Evolutionary conservation across 768 basidiomycete species (phyloP).

Genomic region (Leccinum longicurvipes): DNA sequence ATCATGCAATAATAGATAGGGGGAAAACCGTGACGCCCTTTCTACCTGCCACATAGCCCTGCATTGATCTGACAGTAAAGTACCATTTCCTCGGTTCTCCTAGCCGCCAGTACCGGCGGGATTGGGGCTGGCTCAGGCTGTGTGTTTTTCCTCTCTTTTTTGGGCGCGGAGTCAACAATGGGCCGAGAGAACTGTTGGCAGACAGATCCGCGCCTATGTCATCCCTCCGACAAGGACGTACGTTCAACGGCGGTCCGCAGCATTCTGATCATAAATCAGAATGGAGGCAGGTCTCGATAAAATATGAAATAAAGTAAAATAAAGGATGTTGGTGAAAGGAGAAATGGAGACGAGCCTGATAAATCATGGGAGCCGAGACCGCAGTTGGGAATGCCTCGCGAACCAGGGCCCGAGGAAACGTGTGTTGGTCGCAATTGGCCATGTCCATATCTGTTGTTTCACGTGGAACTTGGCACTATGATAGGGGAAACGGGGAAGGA

Average conservation of each 20-base stretch:
- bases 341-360: not conserved
- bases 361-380: not conserved
- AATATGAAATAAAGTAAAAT: not conserved
- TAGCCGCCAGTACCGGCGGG: too few relatives aligned
- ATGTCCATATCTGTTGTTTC: not conserved
- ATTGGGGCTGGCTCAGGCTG: too few relatives aligned
- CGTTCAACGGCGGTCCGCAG: not conserved
- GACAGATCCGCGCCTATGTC: too few relatives aligned
- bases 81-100: not conserved
- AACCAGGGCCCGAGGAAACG: slow-evolving; percentile 7
- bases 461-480: not conserved
- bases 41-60: not conserved
- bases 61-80: not conserved
- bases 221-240: not conserved
- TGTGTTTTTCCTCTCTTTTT: too few relatives aligned
- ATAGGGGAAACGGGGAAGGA: not conserved
- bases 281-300: not conserved
- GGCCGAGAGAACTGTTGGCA: too few relatives aligned
- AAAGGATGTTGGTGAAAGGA: not conserved
- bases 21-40: not conserved
- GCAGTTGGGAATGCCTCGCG: slow-evolving; percentile 1
- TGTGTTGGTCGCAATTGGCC: slow-evolving; percentile 1
- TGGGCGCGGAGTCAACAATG: too few relatives aligned
- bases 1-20: not conserved
- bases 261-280: not conserved